Conservation (phyloP, 371 early-diverging fungal genomes). For the Mortierella sp. region DNA sequence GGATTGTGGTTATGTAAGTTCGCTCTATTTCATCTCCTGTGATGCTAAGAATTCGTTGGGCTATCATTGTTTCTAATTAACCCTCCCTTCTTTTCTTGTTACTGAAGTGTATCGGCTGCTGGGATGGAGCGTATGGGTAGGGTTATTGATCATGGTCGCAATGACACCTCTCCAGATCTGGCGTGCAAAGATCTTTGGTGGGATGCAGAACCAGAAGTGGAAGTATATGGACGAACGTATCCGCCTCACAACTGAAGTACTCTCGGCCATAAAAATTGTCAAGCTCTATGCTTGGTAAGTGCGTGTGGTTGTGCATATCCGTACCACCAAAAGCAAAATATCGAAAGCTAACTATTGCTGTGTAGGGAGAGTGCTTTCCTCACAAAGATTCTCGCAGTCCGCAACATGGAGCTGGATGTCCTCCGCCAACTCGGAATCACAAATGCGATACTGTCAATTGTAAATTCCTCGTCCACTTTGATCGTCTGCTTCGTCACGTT, state of each 20-base stretch:
- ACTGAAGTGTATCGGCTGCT: slow-evolving; percentile 24
- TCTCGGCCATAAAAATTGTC: slow-evolving; percentile 59
- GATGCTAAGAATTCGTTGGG: neutral
- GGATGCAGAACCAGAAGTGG: slow-evolving; percentile 1
- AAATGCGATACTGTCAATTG: slow-evolving; percentile 12
- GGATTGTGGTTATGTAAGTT: slow-evolving; percentile 16
- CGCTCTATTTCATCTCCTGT: neutral
- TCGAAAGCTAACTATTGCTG: neutral
- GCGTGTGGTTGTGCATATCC: slow-evolving; percentile 62
- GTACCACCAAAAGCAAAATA: no score
- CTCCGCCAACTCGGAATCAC: slow-evolving; percentile 4
- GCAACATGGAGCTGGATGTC: slow-evolving; percentile 10
- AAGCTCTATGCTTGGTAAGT: slow-evolving; percentile 62
- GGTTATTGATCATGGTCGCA: slow-evolving; percentile 10
- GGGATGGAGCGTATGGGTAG: slow-evolving; percentile 35
- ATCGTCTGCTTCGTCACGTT: slow-evolving; percentile 22
- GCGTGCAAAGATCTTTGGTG: slow-evolving; percentile 11
- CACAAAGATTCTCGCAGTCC: slow-evolving; percentile 17
- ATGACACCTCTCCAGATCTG: slow-evolving; percentile 23
- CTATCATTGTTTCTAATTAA: no score
- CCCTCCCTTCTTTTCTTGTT: slow-evolving; percentile 19
- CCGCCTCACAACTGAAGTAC: slow-evolving; percentile 42
- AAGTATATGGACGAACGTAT: slow-evolving; percentile 38
- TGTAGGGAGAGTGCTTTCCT: slow-evolving; percentile 23
- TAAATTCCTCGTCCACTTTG: slow-evolving; percentile 8